These are phyloP conservation scores for Suillus fuscotomentosus DNA, from an alignment of 768 basidiomycete genomes.

Conservation along the genomic window DNA sequence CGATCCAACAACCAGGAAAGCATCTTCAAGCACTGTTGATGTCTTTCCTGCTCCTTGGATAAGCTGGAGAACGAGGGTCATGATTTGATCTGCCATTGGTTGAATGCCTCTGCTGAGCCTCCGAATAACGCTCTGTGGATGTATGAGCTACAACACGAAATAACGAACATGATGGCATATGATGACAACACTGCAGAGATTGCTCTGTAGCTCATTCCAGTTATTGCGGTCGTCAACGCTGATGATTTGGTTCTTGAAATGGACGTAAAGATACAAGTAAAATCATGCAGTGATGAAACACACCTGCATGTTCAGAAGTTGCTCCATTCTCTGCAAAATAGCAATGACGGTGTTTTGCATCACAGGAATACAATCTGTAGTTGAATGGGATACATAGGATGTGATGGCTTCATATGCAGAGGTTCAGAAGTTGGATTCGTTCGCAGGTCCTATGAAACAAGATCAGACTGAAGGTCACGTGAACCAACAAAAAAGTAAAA, in stretches of 20 bases:
- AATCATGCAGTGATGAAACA: conserved; percentile 16
- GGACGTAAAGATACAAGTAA: background rate
- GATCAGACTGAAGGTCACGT: conserved; percentile 11
- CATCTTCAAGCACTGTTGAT: conserved; percentile 93
- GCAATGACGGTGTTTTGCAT: conserved; percentile 81
- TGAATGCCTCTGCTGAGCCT: conserved; percentile 81
- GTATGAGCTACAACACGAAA: conserved; percentile 7
- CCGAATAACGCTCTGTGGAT: conserved; percentile 74
- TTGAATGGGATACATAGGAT: conserved; percentile 78
- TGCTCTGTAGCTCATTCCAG: conserved; percentile 98
- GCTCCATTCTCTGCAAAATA: conserved; percentile 89
- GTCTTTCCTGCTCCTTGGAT: conserved; percentile 88
- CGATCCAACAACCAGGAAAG: conserved; percentile 91
- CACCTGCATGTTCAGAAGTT: conserved; percentile 80
- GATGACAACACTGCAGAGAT: conserved; percentile 87
- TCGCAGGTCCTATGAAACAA: conserved; percentile 56
- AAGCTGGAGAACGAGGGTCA: conserved; percentile 85
- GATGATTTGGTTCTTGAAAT: conserved; percentile 79
- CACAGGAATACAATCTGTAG: conserved; percentile 73
- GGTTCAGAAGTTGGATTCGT: conserved; percentile 91
- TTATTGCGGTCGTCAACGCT: conserved; percentile 96
- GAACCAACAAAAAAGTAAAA: background rate
- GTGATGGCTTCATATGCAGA: conserved; percentile 96
- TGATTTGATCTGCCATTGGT: conserved; percentile 90
- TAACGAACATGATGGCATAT: conserved; percentile 42